Evolutionary conservation across 176 grass and related monocot species (phyloP).

Genomic region (Zea luxurians): DNA sequence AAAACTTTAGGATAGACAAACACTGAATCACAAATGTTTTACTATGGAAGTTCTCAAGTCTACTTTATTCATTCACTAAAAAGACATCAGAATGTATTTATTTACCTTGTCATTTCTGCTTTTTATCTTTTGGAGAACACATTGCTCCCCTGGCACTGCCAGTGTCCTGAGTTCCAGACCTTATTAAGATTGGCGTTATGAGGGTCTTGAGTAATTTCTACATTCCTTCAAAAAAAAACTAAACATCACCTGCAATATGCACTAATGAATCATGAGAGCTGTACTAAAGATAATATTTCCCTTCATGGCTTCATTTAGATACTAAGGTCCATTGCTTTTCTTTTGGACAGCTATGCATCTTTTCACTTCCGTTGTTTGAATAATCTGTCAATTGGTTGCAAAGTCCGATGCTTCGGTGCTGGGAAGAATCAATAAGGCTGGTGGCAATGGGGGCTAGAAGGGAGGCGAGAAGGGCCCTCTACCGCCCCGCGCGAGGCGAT

Average conservation of each 20-base stretch:
- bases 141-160: background rate
- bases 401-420: constrained; percentile 1
- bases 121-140: background rate
- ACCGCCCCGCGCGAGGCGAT: no score
- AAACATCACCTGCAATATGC: background rate
- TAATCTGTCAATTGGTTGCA: background rate
- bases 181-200: background rate
- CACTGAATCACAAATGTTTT: background rate
- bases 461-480: no score
- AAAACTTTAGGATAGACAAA: no score
- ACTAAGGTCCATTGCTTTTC: background rate
- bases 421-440: background rate
- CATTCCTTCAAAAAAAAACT: background rate
- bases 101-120: background rate
- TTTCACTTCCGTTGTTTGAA: background rate
- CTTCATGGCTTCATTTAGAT: background rate
- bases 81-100: background rate
- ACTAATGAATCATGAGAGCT: background rate
- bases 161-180: background rate
- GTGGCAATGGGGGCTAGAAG: no score
- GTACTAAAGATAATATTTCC: background rate
- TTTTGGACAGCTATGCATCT: background rate
- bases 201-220: background rate
- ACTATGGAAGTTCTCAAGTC: background rate
- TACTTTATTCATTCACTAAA: background rate